Evolutionary conservation across 257 asterid species (phyloP).

Genomic region (Przewalskia tangutica): DNA sequence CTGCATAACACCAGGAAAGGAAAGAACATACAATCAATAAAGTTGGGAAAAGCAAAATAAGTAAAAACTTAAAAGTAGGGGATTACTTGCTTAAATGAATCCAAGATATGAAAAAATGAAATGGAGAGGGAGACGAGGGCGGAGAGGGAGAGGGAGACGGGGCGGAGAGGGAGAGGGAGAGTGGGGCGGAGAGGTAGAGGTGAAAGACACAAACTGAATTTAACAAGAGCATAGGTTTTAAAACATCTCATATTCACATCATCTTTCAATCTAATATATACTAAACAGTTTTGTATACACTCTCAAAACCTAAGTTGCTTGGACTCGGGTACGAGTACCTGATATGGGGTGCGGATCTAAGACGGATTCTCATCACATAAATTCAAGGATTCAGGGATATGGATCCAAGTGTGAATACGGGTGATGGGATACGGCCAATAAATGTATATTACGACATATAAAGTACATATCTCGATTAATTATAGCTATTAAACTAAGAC

Average conservation of each 20-base stretch:
- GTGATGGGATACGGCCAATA: neutral
- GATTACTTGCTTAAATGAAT: neutral
- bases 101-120: neutral
- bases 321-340: neutral
- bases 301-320: neutral
- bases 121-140: neutral
- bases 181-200: neutral
- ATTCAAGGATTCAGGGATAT: neutral
- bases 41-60: neutral
- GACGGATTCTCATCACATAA: neutral
- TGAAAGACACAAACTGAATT: neutral
- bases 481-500: neutral
- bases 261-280: neutral
- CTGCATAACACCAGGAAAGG: slow-evolving; percentile 4
- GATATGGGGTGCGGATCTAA: neutral
- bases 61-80: neutral
- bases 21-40: slow-evolving; percentile 3
- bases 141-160: neutral
- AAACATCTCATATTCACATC: neutral
- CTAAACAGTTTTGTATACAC: neutral
- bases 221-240: neutral
- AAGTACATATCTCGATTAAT: neutral
- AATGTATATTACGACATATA: neutral
- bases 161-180: neutral
- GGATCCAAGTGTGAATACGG: neutral